Conservation (phyloP, 371 early-diverging fungal genomes). For the Actinomucor elegans region DNA sequence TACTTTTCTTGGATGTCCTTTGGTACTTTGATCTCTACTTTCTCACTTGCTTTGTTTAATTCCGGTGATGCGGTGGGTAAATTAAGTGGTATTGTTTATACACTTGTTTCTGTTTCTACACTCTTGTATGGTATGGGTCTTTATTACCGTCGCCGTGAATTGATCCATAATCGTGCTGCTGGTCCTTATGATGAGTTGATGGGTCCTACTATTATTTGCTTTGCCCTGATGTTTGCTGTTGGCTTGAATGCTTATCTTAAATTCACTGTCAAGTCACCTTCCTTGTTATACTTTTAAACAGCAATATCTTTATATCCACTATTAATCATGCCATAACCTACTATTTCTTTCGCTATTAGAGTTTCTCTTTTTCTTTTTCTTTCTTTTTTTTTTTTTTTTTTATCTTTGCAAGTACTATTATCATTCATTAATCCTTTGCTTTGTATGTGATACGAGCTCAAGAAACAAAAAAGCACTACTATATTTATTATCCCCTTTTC, state of each 20-base stretch:
- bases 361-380: too few species aligned
- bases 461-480: too few species aligned
- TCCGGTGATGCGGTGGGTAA: constrained; percentile 79
- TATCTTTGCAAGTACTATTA: too few species aligned
- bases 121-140: constrained; percentile 88
- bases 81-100: constrained; percentile 77
- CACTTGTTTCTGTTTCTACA: constrained; percentile 75
- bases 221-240: constrained; percentile 84
- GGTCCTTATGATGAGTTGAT: constrained; percentile 77
- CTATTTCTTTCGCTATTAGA: too few species aligned
- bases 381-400: too few species aligned
- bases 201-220: constrained; percentile 89
- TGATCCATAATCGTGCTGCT: constrained; percentile 65
- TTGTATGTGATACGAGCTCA: too few species aligned
- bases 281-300: not conserved
- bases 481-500: too few species aligned
- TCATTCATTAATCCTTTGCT: too few species aligned
- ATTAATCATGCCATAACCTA: too few species aligned
- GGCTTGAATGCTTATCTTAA: constrained; percentile 85
- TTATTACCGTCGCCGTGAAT: constrained; percentile 93
- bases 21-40: constrained; percentile 70
- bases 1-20: constrained; percentile 93
- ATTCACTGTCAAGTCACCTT: constrained; percentile 39
- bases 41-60: constrained; percentile 83
- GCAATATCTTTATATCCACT: too few species aligned